A percentile compares a stretch with the other conserved stretches of the same genome.
Evolutionary conservation across 371 early-diverging fungal genomes (phyloP).

Genomic region (Choanephora cucurbitarum): DNA sequence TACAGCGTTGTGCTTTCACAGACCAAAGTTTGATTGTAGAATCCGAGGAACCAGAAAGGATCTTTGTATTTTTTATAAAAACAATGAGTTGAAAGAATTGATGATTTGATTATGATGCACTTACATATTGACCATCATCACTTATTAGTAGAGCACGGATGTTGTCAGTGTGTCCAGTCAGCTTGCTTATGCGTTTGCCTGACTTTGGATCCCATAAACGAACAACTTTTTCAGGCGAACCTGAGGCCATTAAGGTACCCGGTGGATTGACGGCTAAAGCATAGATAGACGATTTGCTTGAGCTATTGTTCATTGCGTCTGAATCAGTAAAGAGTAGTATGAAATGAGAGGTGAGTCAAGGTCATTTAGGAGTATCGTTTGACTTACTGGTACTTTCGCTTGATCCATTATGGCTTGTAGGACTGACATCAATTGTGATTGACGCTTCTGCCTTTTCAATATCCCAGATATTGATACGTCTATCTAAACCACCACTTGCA

Average conservation of each 20-base stretch:
- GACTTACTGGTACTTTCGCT: constrained; percentile 13
- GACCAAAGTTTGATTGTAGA: constrained; percentile 94
- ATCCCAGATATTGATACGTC: constrained; percentile 89
- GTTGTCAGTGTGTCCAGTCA: constrained; percentile 93
- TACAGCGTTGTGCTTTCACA: constrained; percentile 79
- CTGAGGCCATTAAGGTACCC: constrained; percentile 75
- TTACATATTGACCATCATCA: constrained; percentile 84
- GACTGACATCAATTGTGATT: constrained; percentile 30
- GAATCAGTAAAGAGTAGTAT: neutral
- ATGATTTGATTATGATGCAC: constrained; percentile 1
- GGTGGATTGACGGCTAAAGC: constrained; percentile 72
- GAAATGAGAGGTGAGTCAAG: no score
- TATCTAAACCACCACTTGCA: constrained; percentile 93
- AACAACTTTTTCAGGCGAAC: constrained; percentile 90
- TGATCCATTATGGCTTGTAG: constrained; percentile 17
- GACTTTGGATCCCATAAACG: constrained; percentile 89
- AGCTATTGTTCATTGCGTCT: constrained; percentile 52
- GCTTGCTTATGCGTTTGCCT: constrained; percentile 70
- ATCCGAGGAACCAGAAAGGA: constrained; percentile 92
- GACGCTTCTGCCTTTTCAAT: constrained; percentile 44
- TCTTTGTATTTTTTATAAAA: constrained; percentile 50
- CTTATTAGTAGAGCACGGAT: constrained; percentile 87
- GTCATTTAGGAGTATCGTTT: no score
- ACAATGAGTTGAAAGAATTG: neutral
- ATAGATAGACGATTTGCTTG: constrained; percentile 73